Evolutionary conservation across 495 filamentous ascomycete species (phyloP).

Genomic region (Daldinia grandis): DNA sequence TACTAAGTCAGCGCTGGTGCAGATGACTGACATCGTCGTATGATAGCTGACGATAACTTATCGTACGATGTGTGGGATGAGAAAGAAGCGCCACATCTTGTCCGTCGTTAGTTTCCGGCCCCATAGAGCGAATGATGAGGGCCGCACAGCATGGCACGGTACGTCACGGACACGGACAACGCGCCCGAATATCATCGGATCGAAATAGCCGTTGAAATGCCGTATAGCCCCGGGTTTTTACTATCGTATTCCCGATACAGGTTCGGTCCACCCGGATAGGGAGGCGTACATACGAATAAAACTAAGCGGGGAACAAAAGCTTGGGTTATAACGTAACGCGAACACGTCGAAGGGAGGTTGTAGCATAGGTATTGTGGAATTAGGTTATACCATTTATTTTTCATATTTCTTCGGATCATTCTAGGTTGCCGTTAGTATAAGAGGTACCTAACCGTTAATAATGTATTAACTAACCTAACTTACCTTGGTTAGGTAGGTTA

Average conservation of each 20-base stretch:
- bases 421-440: too few relatives aligned
- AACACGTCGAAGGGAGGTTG: too few relatives aligned
- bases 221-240: background rate
- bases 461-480: too few relatives aligned
- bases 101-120: constrained; percentile 8
- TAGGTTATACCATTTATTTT: too few relatives aligned
- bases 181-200: background rate
- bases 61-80: constrained; percentile 34
- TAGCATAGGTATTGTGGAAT: too few relatives aligned
- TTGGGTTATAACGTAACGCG: too few relatives aligned
- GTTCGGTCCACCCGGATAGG: background rate
- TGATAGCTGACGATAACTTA: constrained; percentile 37
- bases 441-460: too few relatives aligned
- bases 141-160: background rate
- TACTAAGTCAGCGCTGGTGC: constrained; percentile 14
- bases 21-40: constrained; percentile 21
- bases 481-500: too few relatives aligned
- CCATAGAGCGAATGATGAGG: background rate
- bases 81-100: constrained; percentile 19
- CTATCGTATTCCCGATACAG: background rate
- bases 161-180: background rate
- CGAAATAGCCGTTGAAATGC: background rate
- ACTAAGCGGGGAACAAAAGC: too few relatives aligned
- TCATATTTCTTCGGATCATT: too few relatives aligned
- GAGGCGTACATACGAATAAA: too few relatives aligned